These are phyloP conservation scores for Triticum urartu DNA, from an alignment of 176 grass and related monocot species.

Conservation along the genomic window DNA sequence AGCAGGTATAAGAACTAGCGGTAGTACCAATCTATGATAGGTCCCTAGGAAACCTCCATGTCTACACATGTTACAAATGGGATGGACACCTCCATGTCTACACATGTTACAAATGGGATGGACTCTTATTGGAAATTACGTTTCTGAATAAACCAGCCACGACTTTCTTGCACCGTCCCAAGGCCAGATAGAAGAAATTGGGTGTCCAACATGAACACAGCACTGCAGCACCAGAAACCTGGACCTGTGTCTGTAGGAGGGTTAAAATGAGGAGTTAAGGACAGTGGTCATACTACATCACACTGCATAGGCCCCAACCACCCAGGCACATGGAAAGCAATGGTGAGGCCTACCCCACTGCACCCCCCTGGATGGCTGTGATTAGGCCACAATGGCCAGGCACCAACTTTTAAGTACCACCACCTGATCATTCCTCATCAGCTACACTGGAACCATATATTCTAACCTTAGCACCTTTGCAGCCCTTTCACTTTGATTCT, in stretches of 20 bases:
- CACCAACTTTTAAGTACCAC: slow-evolving; percentile 86
- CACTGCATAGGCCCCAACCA: slow-evolving; percentile 36
- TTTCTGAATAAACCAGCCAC: background rate
- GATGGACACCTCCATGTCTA: background rate
- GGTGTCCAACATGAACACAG: slow-evolving; percentile 2
- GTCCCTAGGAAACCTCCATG: slow-evolving; percentile 16
- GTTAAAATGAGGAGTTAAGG: slow-evolving; percentile 21
- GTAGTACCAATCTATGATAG: background rate
- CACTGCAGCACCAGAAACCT: slow-evolving; percentile 35
- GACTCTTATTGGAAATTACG: slow-evolving; percentile 23
- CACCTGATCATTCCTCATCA: slow-evolving; percentile 72
- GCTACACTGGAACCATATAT: slow-evolving; percentile 30
- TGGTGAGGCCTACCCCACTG: slow-evolving; percentile 18
- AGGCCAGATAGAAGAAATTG: slow-evolving; percentile 34
- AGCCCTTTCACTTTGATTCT: slow-evolving; percentile 67
- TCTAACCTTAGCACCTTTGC: slow-evolving; percentile 40
- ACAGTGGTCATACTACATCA: slow-evolving; percentile 36
- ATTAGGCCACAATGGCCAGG: slow-evolving; percentile 65
- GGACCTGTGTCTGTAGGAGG: slow-evolving; percentile 1
- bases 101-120: slow-evolving; percentile 14
- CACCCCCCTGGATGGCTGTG: slow-evolving; percentile 55
- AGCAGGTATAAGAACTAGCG: slow-evolving; percentile 9
- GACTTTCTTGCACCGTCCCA: slow-evolving; percentile 27
- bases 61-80: background rate
- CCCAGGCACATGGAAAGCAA: slow-evolving; percentile 53